These are phyloP conservation scores for Vararia minispora DNA, from an alignment of 768 basidiomycete genomes.

Conservation along the genomic window DNA sequence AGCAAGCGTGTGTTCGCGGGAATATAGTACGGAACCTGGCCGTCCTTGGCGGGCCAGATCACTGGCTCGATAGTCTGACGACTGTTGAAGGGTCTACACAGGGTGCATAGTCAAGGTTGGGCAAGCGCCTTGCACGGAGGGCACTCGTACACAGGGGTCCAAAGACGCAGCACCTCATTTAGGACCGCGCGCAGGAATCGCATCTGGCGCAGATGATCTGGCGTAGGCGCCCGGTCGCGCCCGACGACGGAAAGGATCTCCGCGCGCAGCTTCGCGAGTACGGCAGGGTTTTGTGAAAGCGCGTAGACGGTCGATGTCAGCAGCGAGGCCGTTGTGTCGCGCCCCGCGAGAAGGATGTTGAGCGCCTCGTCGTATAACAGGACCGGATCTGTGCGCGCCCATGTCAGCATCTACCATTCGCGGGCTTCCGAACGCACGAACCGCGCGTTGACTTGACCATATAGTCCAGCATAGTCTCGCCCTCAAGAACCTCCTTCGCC, in stretches of 20 bases:
- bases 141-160: conserved; percentile 7
- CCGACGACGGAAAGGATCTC: conserved; percentile 24
- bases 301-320: conserved; percentile 24
- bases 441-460: conserved; percentile 28
- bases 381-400: conserved; percentile 15
- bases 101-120: neutral
- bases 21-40: conserved; percentile 13
- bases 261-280: conserved; percentile 20
- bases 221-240: conserved; percentile 18
- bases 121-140: neutral
- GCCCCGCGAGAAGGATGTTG: conserved; percentile 25
- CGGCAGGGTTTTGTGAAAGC: conserved; percentile 21
- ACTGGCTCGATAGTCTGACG: conserved; percentile 3
- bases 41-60: conserved; percentile 15
- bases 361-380: conserved; percentile 23
- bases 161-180: conserved; percentile 20
- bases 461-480: conserved; percentile 31
- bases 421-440: conserved; percentile 12
- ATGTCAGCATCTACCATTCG: too few relatives aligned
- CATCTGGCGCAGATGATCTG: conserved; percentile 24
- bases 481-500: conserved; percentile 15
- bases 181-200: conserved; percentile 25
- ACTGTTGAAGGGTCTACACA: neutral
- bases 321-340: conserved; percentile 24
- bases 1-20: conserved; percentile 13